These are phyloP conservation scores for Strobilomyces echinocephalus DNA, from an alignment of 768 basidiomycete species.

Conservation along the genomic window DNA sequence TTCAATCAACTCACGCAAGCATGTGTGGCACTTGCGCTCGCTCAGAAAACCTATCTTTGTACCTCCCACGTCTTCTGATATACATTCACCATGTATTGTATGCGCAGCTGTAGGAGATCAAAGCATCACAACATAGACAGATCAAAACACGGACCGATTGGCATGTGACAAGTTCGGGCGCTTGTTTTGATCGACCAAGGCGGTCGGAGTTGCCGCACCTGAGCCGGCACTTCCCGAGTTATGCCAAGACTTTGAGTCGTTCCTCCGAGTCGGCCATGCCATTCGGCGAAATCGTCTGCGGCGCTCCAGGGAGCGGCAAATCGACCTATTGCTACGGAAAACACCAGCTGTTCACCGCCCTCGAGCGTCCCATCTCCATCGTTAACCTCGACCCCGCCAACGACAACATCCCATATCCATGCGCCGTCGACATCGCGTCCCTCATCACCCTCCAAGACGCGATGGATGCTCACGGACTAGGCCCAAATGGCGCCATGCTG, in stretches of 20 bases:
- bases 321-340: constrained; percentile 87
- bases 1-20: background rate
- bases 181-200: no score
- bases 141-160: background rate
- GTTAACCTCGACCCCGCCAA: constrained; percentile 98
- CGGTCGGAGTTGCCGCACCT: no score
- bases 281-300: constrained; percentile 84
- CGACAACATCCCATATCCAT: constrained; percentile 84
- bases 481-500: constrained; percentile 94
- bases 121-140: no score
- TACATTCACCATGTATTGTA: no score
- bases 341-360: constrained; percentile 82
- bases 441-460: constrained; percentile 85
- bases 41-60: no score
- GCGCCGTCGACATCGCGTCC: constrained; percentile 76
- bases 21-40: no score
- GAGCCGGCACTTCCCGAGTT: no score
- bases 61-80: no score
- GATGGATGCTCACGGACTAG: constrained; percentile 79
- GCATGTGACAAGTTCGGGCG: no score
- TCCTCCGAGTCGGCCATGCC: constrained; percentile 50
- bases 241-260: no score
- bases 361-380: constrained; percentile 79
- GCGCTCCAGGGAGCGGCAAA: constrained; percentile 83
- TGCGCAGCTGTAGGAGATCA: no score